phyloP scores from a whole-genome alignment of 805 yeast genomes.

The Kluyveromyces wickerhamii region DNA sequence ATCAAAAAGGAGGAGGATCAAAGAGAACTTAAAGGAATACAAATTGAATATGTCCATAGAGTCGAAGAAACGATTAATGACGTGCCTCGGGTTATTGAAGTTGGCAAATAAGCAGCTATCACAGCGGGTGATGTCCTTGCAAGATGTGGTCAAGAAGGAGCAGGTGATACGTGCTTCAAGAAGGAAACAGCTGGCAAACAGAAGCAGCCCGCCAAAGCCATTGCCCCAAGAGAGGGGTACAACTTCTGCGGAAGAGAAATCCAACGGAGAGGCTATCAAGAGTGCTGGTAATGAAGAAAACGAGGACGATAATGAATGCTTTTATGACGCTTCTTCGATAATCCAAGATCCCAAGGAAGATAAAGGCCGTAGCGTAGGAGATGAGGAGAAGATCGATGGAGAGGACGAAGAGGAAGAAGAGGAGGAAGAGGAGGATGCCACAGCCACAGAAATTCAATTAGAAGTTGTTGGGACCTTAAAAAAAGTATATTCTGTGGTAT shows the following conservation, averaged over 20 bases:
- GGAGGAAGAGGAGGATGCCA: conserved; percentile 23
- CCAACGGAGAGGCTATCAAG: conserved; percentile 15
- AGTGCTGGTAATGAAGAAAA: conserved; percentile 6
- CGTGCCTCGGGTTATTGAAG: conserved; percentile 71
- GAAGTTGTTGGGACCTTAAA: conserved; percentile 86
- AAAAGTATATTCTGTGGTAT: conserved; percentile 76
- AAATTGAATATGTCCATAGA: conserved; percentile 47
- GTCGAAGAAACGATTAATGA: conserved; percentile 64
- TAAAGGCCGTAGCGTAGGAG: background rate
- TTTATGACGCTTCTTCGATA: conserved; percentile 4
- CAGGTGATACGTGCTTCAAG: conserved; percentile 18
- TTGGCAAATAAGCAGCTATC: conserved; percentile 74
- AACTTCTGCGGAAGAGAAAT: conserved; percentile 11
- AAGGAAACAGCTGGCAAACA: background rate
- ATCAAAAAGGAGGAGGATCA: conserved; percentile 31
- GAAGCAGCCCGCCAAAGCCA: conserved; percentile 14
- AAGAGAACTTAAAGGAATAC: conserved; percentile 30
- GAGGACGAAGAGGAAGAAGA: conserved; percentile 22
- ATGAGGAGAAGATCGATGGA: conserved; percentile 8
- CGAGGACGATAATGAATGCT: conserved; percentile 1
- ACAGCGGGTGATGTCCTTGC: conserved; percentile 55
- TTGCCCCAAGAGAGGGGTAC: conserved; percentile 1
- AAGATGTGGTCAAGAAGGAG: conserved; percentile 46
- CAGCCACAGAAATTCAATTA: conserved; percentile 46
- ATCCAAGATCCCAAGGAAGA: conserved; percentile 7